Evolutionary conservation across 1,284 basidiomycete species (phyloP).

Genomic region (Trichosporon asahii): DNA sequence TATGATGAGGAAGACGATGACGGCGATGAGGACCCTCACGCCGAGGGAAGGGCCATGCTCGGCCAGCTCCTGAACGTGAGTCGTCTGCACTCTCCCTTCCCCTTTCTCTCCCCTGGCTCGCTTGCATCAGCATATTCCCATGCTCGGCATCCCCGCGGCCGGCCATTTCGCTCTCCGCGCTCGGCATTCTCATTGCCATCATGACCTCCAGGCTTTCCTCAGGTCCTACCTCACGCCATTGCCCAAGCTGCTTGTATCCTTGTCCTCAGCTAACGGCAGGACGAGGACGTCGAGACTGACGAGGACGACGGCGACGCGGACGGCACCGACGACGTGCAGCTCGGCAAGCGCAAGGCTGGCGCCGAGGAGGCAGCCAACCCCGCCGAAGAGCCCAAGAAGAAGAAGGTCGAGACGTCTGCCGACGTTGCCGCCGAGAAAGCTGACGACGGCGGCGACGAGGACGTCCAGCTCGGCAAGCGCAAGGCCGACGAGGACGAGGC

Average conservation of each 20-base stretch:
- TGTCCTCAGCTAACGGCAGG: slow-evolving; percentile 12
- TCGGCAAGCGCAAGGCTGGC: slow-evolving; percentile 27
- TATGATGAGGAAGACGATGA: slow-evolving; percentile 19
- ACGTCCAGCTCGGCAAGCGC: slow-evolving; percentile 5
- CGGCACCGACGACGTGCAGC: slow-evolving; percentile 18
- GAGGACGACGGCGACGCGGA: slow-evolving; percentile 26
- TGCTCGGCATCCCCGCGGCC: too few relatives aligned
- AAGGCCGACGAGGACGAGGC: slow-evolving; percentile 9
- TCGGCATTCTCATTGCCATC: too few relatives aligned
- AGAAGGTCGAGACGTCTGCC: slow-evolving; percentile 12
- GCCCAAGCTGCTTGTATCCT: background rate
- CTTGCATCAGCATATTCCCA: too few relatives aligned
- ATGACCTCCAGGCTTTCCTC: background rate
- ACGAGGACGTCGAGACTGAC: slow-evolving; percentile 20
- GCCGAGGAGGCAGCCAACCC: slow-evolving; percentile 17
- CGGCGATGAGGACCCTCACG: slow-evolving; percentile 23
- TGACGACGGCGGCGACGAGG: slow-evolving; percentile 6
- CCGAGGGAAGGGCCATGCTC: slow-evolving; percentile 22
- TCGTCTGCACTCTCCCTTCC: background rate
- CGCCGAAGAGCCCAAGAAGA: slow-evolving; percentile 15
- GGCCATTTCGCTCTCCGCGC: too few relatives aligned
- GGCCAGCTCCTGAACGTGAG: slow-evolving; percentile 23
- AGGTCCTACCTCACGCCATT: too few relatives aligned
- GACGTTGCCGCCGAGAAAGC: slow-evolving; percentile 1
- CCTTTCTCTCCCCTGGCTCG: too few relatives aligned